These are phyloP conservation scores for Penicillium bialowiezense DNA, from an alignment of 495 filamentous ascomycete genomes.

Conservation along the genomic window DNA sequence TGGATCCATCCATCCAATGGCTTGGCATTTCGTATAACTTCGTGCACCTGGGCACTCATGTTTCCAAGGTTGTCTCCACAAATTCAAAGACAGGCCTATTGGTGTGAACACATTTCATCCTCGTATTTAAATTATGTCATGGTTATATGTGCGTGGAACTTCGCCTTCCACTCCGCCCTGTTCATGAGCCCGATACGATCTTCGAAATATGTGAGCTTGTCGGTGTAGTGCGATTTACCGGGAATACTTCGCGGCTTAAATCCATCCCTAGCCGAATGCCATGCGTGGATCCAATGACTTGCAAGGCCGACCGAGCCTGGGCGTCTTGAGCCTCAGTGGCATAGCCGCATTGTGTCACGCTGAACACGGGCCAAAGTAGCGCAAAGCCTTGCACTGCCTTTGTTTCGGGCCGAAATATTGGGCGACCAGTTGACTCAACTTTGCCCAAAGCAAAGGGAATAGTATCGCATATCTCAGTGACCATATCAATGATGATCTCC, in stretches of 20 bases:
- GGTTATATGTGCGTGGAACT: not conserved
- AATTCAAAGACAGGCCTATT: too few species aligned
- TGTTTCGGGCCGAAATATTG: not conserved
- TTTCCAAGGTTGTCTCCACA: too few species aligned
- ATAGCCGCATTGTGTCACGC: not conserved
- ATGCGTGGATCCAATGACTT: not conserved
- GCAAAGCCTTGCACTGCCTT: too few species aligned
- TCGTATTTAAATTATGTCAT: too few species aligned
- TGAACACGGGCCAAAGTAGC: not conserved
- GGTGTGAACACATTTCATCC: too few species aligned
- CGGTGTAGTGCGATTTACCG: not conserved
- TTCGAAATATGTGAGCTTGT: too few species aligned
- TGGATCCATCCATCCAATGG: not conserved
- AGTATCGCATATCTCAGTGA: constrained; percentile 12
- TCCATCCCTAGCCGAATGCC: constrained; percentile 1
- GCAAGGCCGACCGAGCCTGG: not conserved
- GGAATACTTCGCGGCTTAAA: not conserved
- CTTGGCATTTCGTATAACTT: constrained; percentile 2
- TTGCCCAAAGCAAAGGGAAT: constrained; percentile 13
- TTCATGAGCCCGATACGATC: too few species aligned
- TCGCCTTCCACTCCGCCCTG: too few species aligned
- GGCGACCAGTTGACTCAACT: constrained; percentile 5
- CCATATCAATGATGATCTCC: constrained; percentile 11
- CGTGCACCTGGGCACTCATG: too few species aligned
- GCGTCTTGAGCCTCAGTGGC: not conserved